phyloP scores from a whole-genome alignment of 495 filamentous ascomycete genomes.

The Chaetomium cochliodes region DNA sequence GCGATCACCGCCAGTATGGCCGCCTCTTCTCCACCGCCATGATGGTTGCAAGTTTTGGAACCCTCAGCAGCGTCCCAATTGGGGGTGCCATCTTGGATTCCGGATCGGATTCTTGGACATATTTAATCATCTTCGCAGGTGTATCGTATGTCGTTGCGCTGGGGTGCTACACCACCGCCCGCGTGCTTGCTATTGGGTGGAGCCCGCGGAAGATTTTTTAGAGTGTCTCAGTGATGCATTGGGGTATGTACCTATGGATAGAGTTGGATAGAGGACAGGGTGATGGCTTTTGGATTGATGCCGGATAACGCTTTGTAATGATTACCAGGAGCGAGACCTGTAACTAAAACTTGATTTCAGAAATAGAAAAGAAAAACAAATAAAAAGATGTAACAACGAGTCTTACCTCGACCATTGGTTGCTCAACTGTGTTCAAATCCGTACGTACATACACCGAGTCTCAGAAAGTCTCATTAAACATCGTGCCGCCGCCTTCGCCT shows the following conservation, averaged over 20 bases:
- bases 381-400: too few species aligned
- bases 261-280: neutral
- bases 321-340: too few species aligned
- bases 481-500: too few species aligned
- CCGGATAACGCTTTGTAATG: neutral
- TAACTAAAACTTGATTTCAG: too few species aligned
- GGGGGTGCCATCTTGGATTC: constrained; percentile 67
- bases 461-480: too few species aligned
- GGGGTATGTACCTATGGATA: neutral
- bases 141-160: constrained; percentile 61
- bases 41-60: constrained; percentile 85
- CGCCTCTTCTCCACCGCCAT: constrained; percentile 83
- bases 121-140: constrained; percentile 66
- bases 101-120: constrained; percentile 52
- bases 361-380: too few species aligned
- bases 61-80: constrained; percentile 84
- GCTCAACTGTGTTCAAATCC: too few species aligned
- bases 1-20: constrained; percentile 81
- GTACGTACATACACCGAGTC: too few species aligned
- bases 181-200: constrained; percentile 70
- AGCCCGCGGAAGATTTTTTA: constrained; percentile 51
- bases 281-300: neutral
- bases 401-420: too few species aligned
- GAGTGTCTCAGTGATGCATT: too few species aligned
- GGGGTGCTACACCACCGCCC: constrained; percentile 59